Evolutionary conservation across 129 eudicot species (phyloP), one percentile per base, ranked within the genome.

Genomic region (Silybum marianum): DNA sequence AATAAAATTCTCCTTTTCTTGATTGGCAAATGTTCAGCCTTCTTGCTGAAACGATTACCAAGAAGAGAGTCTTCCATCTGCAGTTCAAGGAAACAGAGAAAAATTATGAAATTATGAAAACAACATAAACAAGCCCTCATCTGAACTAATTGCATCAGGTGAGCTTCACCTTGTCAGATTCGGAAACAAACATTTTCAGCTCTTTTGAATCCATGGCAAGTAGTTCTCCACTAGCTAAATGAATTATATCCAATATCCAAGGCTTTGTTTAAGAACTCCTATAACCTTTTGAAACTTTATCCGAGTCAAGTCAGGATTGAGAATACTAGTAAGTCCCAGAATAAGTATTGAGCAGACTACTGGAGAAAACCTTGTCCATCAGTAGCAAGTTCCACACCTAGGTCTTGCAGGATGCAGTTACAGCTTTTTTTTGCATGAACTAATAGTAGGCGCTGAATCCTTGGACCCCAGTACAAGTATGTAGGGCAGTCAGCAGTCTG

Each of bases 1-100:
- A 78, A 74, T 23, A 86, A 21, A 7, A 71, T 73, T 78, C 84
- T 73, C 80, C 89, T 82, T 78, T 86, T 86, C 86, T 86, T 86
- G 78, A 86, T 86, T 14, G 86, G 89, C 25, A 86, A 46, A 73
- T 82, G 86, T 60, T 83, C 82, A n/a, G 76, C 28, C 46, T 80
- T 82, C 30, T 77, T 78, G 46, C 80, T 72, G 30, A 72, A 85
- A 24, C 74, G 83, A 7, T 72, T 11, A 13, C 83, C 82, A 28
- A 62, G 80, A 77, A 72, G 54, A 63, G 83, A 62, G 40, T 23
- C 51, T 34, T 68, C 83, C 74, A 79, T 30, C 89, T 86, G 86
- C 81, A 67, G 22, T 72, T 77, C 21, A 60, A 18, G 16, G 18
- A 69, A 76, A 75, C 62, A 72, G 30, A 72, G 21, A 24, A 72